Conservation (phyloP, 192 early-diverging fungal species). For the Backusella liffmaniae region DNA sequence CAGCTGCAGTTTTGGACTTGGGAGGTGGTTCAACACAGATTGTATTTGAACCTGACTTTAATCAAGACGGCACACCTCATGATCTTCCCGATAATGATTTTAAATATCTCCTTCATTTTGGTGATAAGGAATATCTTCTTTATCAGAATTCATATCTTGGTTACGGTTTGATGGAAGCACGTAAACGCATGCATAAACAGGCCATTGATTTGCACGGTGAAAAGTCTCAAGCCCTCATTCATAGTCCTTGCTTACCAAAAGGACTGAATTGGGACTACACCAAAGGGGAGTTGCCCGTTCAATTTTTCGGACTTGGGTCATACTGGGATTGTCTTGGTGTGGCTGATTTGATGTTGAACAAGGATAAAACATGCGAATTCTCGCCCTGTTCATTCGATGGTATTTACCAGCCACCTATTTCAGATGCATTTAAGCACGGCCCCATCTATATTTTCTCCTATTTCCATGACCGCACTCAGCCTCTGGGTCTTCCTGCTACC, state of each 20-base stretch:
- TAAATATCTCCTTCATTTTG: slow-evolving; percentile 60
- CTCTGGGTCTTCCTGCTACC: slow-evolving; percentile 52
- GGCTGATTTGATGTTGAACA: slow-evolving; percentile 59
- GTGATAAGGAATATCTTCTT: slow-evolving; percentile 64
- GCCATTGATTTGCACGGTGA: slow-evolving; percentile 19
- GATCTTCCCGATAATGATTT: slow-evolving; percentile 55
- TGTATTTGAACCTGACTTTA: slow-evolving; percentile 74
- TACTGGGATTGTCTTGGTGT: slow-evolving; percentile 32
- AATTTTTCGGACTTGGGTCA: slow-evolving; percentile 5
- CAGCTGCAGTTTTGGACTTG: slow-evolving; percentile 86
- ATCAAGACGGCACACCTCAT: slow-evolving; percentile 32
- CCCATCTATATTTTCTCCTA: slow-evolving; percentile 88
- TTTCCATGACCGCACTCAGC: slow-evolving; percentile 79
- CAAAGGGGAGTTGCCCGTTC: background rate
- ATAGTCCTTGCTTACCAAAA: slow-evolving; percentile 55
- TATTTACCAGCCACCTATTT: slow-evolving; percentile 72
- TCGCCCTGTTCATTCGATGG: slow-evolving; percentile 80
- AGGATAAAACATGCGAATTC: slow-evolving; percentile 45
- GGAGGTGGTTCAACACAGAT: slow-evolving; percentile 91
- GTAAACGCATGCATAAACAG: slow-evolving; percentile 37
- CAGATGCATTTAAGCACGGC: slow-evolving; percentile 54
- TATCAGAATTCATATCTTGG: slow-evolving; percentile 91
- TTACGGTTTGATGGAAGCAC: slow-evolving; percentile 84
- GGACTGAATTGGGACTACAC: slow-evolving; percentile 16
- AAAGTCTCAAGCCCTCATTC: slow-evolving; percentile 31